Conservation (phyloP, 129 eudicot genomes). For the sunflower (Helianthus annuus) region HanXRQr2.0-SUNRISE NC_035440.2:69925991-69926490, state of each 20-base stretch:
- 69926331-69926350: constrained; percentile 99
- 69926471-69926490: constrained; percentile 96
- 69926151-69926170: no score
- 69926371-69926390: constrained; percentile 98
- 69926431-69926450: neutral
- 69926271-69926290: constrained; percentile 96
- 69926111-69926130: constrained; percentile 38
- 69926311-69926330: constrained; percentile 97
- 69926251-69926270: constrained; percentile 92
- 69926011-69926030: constrained; percentile 75
- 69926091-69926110: constrained; percentile 52
- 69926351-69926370: constrained; percentile 96
- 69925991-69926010: constrained; percentile 92
- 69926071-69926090: constrained; percentile 80
- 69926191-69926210: neutral
- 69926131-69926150: constrained; percentile 37
- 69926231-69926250: constrained; percentile 84
- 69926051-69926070: constrained; percentile 83
- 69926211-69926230: constrained; percentile 40
- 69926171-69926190: neutral
- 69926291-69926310: constrained; percentile 82
- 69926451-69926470: constrained; percentile 96
- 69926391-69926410: constrained; percentile 2
- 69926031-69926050: constrained; percentile 82
- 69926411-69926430: neutral